phyloP scores from a whole-genome alignment of 768 basidiomycete species.

The Tulasnella sp. region DNA sequence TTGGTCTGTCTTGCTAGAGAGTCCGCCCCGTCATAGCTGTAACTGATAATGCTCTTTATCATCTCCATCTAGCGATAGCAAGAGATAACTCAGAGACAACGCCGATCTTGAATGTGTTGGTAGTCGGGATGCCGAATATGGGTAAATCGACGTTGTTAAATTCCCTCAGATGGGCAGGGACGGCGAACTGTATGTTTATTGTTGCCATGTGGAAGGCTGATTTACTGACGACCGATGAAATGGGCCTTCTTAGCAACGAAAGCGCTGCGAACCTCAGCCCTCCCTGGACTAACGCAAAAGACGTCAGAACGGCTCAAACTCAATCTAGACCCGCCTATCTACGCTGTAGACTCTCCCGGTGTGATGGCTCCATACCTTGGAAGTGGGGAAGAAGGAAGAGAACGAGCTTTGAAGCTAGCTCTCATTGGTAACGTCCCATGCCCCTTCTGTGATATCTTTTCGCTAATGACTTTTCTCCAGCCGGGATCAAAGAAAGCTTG shows the following conservation, averaged over 20 bases:
- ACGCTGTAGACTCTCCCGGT: slow-evolving; percentile 92
- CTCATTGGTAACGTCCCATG: slow-evolving; percentile 58
- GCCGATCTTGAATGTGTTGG: slow-evolving; percentile 74
- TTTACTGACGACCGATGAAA: not conserved
- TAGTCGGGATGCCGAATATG: slow-evolving; percentile 98
- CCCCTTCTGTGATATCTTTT: slow-evolving; percentile 6
- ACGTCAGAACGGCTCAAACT: slow-evolving; percentile 84
- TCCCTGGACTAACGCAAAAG: slow-evolving; percentile 81
- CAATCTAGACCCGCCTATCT: slow-evolving; percentile 53
- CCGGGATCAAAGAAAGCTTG: slow-evolving; percentile 87
- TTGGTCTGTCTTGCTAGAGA: slow-evolving; percentile 34
- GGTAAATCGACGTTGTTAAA: slow-evolving; percentile 94
- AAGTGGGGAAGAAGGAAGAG: slow-evolving; percentile 69
- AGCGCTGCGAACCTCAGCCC: slow-evolving; percentile 75
- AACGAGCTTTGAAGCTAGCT: slow-evolving; percentile 85
- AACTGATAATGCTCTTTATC: not conserved
- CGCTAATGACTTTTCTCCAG: slow-evolving; percentile 30
- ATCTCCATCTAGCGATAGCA: slow-evolving; percentile 43
- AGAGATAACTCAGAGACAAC: slow-evolving; percentile 48
- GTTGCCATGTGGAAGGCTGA: not conserved
- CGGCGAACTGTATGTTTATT: slow-evolving; percentile 59
- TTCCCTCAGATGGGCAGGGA: slow-evolving; percentile 73
- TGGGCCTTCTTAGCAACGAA: slow-evolving; percentile 44
- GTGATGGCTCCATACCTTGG: slow-evolving; percentile 96
- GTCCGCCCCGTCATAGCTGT: not conserved